These are phyloP conservation scores for Crucihimalaya himalaica DNA, from an alignment of 345 rosid genomes.

Conservation along the genomic window DNA sequence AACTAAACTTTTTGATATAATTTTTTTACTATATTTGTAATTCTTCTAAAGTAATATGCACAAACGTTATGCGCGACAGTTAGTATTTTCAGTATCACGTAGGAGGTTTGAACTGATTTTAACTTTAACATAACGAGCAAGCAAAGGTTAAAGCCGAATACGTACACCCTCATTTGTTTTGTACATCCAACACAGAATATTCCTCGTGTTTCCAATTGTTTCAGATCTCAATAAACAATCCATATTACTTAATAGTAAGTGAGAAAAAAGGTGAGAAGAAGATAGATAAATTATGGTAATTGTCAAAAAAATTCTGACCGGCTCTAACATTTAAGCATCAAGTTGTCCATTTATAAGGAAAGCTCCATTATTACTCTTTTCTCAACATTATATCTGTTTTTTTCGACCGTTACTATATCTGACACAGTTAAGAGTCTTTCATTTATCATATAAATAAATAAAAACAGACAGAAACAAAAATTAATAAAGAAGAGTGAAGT, in stretches of 20 bases:
- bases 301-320: slow-evolving; percentile 24
- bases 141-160: not conserved
- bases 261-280: slow-evolving; percentile 11
- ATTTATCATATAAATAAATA: slow-evolving; percentile 12
- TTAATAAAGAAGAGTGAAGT: slow-evolving; percentile 5
- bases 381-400: slow-evolving; percentile 17
- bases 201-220: slow-evolving; percentile 25
- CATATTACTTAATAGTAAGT: slow-evolving; percentile 33
- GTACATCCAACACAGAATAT: slow-evolving; percentile 32
- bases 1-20: too few species aligned
- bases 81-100: not conserved
- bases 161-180: not conserved
- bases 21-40: too few species aligned
- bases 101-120: not conserved
- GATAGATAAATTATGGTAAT: slow-evolving; percentile 17
- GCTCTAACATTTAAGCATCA: slow-evolving; percentile 42
- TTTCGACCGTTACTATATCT: slow-evolving; percentile 38
- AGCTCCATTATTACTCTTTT: slow-evolving; percentile 28
- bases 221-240: slow-evolving; percentile 31
- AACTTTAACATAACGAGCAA: not conserved
- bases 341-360: slow-evolving; percentile 30
- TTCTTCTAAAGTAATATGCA: too few species aligned
- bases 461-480: not conserved
- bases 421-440: slow-evolving; percentile 26
- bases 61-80: too few species aligned